These are phyloP conservation scores for Podaxis mareebaensis DNA, from an alignment of 768 basidiomycete genomes.

Conservation along the genomic window DNA sequence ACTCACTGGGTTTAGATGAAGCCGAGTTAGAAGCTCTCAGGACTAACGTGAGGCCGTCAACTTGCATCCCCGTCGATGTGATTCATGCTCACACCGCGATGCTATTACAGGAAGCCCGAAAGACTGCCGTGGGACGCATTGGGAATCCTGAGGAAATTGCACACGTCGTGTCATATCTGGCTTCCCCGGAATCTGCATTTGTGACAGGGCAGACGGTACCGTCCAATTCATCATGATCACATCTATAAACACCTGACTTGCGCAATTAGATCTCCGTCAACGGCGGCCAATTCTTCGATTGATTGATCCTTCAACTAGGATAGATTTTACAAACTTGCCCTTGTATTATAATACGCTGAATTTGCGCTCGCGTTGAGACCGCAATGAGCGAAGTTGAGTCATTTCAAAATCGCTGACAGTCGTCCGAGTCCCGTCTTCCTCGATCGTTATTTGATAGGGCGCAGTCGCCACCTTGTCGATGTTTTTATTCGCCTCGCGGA, in stretches of 20 bases:
- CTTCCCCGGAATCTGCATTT: constrained; percentile 19
- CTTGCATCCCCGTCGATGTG: neutral
- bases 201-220: constrained; percentile 21
- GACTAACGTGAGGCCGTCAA: neutral
- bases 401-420: constrained; percentile 27
- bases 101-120: neutral
- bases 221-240: neutral
- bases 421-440: constrained; percentile 17
- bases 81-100: neutral
- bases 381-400: constrained; percentile 27
- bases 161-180: constrained; percentile 22
- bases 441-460: constrained; percentile 11
- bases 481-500: constrained; percentile 42
- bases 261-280: constrained; percentile 5
- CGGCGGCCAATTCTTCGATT: constrained; percentile 12
- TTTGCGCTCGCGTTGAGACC: constrained; percentile 9
- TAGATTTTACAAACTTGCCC: neutral
- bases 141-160: constrained; percentile 20
- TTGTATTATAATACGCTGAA: constrained; percentile 9
- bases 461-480: constrained; percentile 15
- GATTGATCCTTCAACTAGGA: neutral
- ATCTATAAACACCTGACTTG: neutral
- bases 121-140: neutral
- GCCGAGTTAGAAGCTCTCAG: neutral
- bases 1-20: neutral